These are phyloP conservation scores for Yamadazyma aaseri DNA, from an alignment of 1,139 yeast genomes.

Conservation along the genomic window DNA sequence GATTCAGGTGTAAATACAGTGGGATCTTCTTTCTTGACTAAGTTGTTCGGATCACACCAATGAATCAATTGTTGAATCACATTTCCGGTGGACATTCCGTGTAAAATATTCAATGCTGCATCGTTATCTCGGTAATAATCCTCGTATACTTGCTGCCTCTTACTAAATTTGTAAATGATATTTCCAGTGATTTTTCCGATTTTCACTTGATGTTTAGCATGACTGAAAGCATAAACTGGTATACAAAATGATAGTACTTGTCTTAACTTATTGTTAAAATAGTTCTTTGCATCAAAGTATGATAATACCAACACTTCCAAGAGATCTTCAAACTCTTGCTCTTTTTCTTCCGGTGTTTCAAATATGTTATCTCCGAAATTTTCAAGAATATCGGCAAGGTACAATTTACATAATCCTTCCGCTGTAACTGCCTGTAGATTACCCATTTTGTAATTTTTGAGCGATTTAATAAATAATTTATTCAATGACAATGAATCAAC, in stretches of 20 bases:
- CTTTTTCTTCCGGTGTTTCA: constrained; percentile 15
- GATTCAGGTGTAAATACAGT: constrained; percentile 22
- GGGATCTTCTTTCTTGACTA: constrained; percentile 49
- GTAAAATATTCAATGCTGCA: constrained; percentile 18
- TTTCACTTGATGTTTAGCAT: constrained; percentile 66
- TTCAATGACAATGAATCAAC: constrained; percentile 63
- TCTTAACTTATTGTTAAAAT: constrained; percentile 62
- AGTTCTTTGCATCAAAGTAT: constrained; percentile 70
- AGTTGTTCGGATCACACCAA: constrained; percentile 83
- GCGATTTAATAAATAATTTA: constrained; percentile 64
- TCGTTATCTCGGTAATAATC: constrained; percentile 8
- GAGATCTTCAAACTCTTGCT: constrained; percentile 32
- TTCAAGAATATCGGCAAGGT: constrained; percentile 68
- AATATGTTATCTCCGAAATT: constrained; percentile 15
- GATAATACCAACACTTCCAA: constrained; percentile 70
- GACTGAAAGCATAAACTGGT: constrained; percentile 88
- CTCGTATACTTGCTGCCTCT: constrained; percentile 6
- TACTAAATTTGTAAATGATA: constrained; percentile 53
- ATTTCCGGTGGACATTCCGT: constrained; percentile 45
- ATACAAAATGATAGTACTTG: constrained; percentile 87
- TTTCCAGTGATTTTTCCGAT: constrained; percentile 67
- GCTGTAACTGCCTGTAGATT: constrained; percentile 79
- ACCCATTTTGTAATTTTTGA: constrained; percentile 57
- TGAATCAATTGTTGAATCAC: constrained; percentile 73
- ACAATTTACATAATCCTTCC: constrained; percentile 81